phyloP scores from a whole-genome alignment of 495 filamentous ascomycete genomes.

The Cairneyella variabilis region DNA sequence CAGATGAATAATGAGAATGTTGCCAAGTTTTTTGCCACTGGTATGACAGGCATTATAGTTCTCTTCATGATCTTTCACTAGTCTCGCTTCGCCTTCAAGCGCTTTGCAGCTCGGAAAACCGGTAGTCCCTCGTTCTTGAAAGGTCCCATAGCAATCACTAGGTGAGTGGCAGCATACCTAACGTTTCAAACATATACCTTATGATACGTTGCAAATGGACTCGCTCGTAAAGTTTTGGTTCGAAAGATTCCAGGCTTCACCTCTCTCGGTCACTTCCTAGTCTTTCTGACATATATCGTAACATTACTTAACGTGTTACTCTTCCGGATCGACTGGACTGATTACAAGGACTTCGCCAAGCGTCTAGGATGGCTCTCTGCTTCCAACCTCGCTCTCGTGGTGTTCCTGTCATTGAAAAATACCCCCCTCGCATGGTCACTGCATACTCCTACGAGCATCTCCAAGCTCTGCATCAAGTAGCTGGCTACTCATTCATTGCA shows the following conservation, averaged over 20 bases:
- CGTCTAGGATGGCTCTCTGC: conserved; percentile 51
- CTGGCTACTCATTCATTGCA: conserved; percentile 49
- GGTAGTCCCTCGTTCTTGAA: conserved; percentile 2
- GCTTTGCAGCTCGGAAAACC: conserved; percentile 1
- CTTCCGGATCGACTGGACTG: conserved; percentile 37
- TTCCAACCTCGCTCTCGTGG: conserved; percentile 48
- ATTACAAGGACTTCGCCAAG: conserved; percentile 29
- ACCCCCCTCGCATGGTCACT: conserved; percentile 53
- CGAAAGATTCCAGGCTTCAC: conserved; percentile 46
- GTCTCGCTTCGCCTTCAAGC: conserved; percentile 32
- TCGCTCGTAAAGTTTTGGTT: conserved; percentile 34
- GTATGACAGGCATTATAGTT: conserved; percentile 42
- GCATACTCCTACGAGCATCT: conserved; percentile 58
- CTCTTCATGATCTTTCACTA: conserved; percentile 48
- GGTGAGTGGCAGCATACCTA: conserved; percentile 5
- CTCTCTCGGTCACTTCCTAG: conserved; percentile 45
- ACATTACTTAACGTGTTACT: conserved; percentile 47
- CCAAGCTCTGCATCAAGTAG: conserved; percentile 54
- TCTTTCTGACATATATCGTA: conserved; percentile 44
- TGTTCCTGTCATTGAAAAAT: conserved; percentile 58
- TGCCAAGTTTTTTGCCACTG: conserved; percentile 39
- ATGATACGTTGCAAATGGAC: conserved; percentile 3
- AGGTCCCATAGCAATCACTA: not conserved
- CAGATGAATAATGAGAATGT: conserved; percentile 32
- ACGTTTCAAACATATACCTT: too few species aligned